phyloP scores from a whole-genome alignment of 805 yeast species.

The Candida corydali region DNA sequence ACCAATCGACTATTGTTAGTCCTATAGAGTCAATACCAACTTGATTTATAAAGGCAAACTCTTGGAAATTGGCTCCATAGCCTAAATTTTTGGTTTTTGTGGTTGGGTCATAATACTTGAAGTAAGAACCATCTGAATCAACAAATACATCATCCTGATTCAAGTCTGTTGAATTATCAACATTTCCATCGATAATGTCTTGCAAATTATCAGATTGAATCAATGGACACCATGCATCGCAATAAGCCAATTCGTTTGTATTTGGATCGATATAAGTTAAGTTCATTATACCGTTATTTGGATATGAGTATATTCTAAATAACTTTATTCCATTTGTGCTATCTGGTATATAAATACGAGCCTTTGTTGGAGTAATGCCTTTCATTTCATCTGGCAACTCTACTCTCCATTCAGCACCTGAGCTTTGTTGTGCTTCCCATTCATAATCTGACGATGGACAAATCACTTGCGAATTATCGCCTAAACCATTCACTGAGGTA shows the following conservation, averaged over 20 bases:
- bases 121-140: slow-evolving; percentile 31
- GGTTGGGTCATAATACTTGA: slow-evolving; percentile 30
- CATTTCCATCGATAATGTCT: slow-evolving; percentile 20
- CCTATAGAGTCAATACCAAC: slow-evolving; percentile 59
- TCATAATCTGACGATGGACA: slow-evolving; percentile 53
- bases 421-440: slow-evolving; percentile 51
- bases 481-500: slow-evolving; percentile 40
- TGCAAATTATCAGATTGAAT: slow-evolving; percentile 35
- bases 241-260: slow-evolving; percentile 50
- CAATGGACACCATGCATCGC: slow-evolving; percentile 91
- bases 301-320: slow-evolving; percentile 73
- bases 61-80: slow-evolving; percentile 58
- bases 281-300: slow-evolving; percentile 88
- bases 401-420: slow-evolving; percentile 65
- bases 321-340: slow-evolving; percentile 48
- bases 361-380: slow-evolving; percentile 61
- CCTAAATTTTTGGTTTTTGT: slow-evolving; percentile 34
- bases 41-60: slow-evolving; percentile 73
- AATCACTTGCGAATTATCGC: slow-evolving; percentile 32
- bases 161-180: slow-evolving; percentile 24
- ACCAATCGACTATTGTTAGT: slow-evolving; percentile 60
- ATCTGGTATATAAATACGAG: slow-evolving; percentile 64
- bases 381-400: slow-evolving; percentile 47
- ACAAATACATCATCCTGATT: slow-evolving; percentile 19
- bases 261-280: slow-evolving; percentile 76